A percentile compares a stretch with the other conserved stretches of the same genome.
Conservation (phyloP, 2,329 filamentous ascomycete genomes). For the Nakataea oryzae region DNA sequence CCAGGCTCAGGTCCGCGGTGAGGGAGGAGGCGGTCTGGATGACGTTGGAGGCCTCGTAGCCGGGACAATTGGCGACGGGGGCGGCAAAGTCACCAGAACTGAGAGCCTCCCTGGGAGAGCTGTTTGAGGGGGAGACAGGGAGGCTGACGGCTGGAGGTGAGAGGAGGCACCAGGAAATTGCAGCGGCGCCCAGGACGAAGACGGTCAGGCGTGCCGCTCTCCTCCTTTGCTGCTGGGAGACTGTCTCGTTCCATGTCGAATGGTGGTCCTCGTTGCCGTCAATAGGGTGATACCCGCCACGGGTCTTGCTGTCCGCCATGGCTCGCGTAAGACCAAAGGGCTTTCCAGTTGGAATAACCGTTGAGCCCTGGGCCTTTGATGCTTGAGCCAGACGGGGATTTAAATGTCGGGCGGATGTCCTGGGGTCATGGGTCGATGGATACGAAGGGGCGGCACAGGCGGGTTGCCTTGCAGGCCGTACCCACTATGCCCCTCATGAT, state of each 20-base stretch:
- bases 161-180: neutral
- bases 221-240: neutral
- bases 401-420: neutral
- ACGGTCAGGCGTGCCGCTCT: neutral
- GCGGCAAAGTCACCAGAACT: neutral
- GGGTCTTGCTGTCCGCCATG: neutral
- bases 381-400: neutral
- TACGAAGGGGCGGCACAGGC: neutral
- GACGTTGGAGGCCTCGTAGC: conserved; percentile 56
- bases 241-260: neutral
- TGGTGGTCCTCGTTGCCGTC: neutral
- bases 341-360: neutral
- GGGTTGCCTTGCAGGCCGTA: neutral
- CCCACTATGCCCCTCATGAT: no score
- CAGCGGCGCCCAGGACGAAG: neutral
- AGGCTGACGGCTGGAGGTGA: neutral
- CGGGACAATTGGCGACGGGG: conserved; percentile 38
- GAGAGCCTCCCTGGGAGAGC: neutral
- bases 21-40: conserved; percentile 40
- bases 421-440: no score
- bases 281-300: neutral
- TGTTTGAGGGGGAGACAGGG: neutral
- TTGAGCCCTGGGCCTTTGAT: neutral
- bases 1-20: conserved; percentile 59
- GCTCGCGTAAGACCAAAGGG: neutral